phyloP scores from a whole-genome alignment of 176 grass and related monocot species.

The Eleusine indica region DNA sequence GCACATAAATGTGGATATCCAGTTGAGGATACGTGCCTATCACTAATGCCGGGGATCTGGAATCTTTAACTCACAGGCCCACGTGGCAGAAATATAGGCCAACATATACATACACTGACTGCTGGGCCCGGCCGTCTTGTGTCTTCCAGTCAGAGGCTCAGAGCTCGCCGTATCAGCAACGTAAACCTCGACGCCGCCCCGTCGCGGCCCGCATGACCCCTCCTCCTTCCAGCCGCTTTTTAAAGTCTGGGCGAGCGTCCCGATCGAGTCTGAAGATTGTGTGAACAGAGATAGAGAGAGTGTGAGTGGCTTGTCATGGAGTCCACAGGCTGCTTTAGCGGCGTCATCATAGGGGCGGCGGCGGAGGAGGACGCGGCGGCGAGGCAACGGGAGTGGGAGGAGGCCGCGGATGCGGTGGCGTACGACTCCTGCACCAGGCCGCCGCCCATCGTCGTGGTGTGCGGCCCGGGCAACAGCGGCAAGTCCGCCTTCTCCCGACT shows the following conservation, averaged over 20 bases:
- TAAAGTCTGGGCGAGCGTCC: background rate
- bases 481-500: constrained; percentile 73
- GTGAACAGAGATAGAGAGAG: background rate
- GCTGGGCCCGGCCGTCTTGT: too few relatives aligned
- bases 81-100: too few relatives aligned
- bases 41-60: too few relatives aligned
- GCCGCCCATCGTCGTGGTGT: constrained; percentile 66
- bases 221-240: background rate
- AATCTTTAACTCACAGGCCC: too few relatives aligned
- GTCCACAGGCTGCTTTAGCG: background rate
- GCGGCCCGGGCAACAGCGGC: constrained; percentile 70
- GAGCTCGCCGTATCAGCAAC: background rate
- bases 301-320: background rate
- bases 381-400: constrained; percentile 49
- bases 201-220: background rate
- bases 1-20: too few relatives aligned
- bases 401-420: constrained; percentile 52
- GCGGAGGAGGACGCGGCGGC: constrained; percentile 17
- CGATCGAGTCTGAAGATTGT: background rate
- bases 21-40: too few relatives aligned
- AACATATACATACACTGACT: too few relatives aligned
- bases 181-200: background rate
- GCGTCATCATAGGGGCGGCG: background rate
- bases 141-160: too few relatives aligned
- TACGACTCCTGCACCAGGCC: constrained; percentile 71